phyloP scores from a whole-genome alignment of 495 filamentous ascomycete species.

The Clavariopsis aquatica region DNA sequence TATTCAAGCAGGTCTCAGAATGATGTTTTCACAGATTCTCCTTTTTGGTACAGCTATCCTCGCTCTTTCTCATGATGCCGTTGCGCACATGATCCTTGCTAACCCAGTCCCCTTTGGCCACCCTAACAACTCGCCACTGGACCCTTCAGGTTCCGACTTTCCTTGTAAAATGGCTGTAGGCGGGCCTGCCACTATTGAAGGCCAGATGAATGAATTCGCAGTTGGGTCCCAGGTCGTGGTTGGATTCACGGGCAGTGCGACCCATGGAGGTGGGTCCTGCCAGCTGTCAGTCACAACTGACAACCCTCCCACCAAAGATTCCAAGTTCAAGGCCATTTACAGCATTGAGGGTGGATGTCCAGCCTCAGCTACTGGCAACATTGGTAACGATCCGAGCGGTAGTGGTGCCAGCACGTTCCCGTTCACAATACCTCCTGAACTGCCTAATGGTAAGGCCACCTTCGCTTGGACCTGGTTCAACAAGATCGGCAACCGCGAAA shows the following conservation, averaged over 20 bases:
- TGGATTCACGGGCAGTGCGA: constrained; percentile 60
- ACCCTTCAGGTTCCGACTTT: constrained; percentile 66
- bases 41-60: constrained; percentile 13
- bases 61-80: constrained; percentile 28
- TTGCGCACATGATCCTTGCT: constrained; percentile 70
- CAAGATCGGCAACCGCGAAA: constrained; percentile 55
- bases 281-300: constrained; percentile 81
- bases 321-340: constrained; percentile 76
- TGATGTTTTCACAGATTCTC: background rate
- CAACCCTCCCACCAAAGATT: constrained; percentile 55
- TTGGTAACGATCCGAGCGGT: background rate
- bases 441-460: constrained; percentile 56
- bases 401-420: constrained; percentile 44
- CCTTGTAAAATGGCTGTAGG: constrained; percentile 77
- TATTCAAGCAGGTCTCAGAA: constrained; percentile 16
- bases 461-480: constrained; percentile 66
- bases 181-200: constrained; percentile 45
- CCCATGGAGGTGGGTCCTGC: constrained; percentile 83
- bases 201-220: constrained; percentile 51
- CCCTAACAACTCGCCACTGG: constrained; percentile 59
- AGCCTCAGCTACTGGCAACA: constrained; percentile 36
- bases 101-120: constrained; percentile 66
- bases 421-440: constrained; percentile 59
- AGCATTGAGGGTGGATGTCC: constrained; percentile 80
- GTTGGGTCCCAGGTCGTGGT: constrained; percentile 56